phyloP scores from a whole-genome alignment of 139 green algal species.

The Tetradesmus lagerheimii region DNA sequence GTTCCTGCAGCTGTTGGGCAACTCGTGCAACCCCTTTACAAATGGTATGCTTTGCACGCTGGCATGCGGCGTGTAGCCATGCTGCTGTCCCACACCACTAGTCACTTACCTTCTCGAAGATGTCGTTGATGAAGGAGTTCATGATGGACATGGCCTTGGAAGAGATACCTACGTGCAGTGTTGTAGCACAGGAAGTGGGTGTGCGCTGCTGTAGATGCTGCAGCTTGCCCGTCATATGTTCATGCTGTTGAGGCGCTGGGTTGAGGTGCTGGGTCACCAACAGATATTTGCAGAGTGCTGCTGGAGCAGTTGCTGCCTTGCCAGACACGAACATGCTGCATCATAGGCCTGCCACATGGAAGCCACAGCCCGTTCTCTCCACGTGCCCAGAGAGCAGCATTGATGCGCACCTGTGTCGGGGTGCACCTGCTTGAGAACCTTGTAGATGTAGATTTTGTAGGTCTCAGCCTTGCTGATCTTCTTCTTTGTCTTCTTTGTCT shows the following conservation, averaged over 20 bases:
- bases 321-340: not conserved
- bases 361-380: not conserved
- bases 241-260: too few relatives aligned
- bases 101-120: not conserved
- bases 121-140: conserved; percentile 7
- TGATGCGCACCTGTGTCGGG: conserved; percentile 91
- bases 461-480: conserved; percentile 67
- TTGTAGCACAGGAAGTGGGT: not conserved
- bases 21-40: too few relatives aligned
- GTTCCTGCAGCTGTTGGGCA: too few relatives aligned
- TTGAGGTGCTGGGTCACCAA: too few relatives aligned
- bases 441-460: conserved; percentile 89
- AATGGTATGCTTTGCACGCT: too few relatives aligned
- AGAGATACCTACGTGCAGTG: not conserved
- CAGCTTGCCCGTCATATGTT: too few relatives aligned
- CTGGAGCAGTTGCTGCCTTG: too few relatives aligned
- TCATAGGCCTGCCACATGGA: not conserved
- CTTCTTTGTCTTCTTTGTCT: conserved; percentile 58
- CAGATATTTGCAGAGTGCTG: too few relatives aligned
- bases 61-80: not conserved
- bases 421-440: conserved; percentile 95
- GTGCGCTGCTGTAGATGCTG: too few relatives aligned
- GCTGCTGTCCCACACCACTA: not conserved
- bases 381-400: not conserved
- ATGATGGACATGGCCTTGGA: not conserved